Evolutionary conservation across 2,329 filamentous ascomycete species (phyloP), one percentile per base, ranked within the genome.

Genomic region (Colletotrichum spinosum): DNA sequence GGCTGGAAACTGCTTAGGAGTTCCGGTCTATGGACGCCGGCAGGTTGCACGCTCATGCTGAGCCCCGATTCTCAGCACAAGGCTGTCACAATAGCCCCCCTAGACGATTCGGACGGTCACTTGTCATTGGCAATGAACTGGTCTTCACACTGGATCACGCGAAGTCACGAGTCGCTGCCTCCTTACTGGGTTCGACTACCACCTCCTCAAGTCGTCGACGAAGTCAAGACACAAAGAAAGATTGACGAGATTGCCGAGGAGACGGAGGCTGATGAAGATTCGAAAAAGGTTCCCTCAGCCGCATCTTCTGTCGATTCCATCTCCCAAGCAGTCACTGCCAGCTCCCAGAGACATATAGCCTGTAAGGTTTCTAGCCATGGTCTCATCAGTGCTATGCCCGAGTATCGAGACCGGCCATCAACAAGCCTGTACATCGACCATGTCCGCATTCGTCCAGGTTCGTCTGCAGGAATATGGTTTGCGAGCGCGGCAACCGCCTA

Each of bases 101-200:
- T 87, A 8, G 84, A 89, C 64, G 86, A 89, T 68, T 87, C 86
- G 0, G 87, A 90, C 68, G 87, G 87, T 0, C 80, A 88, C 69
- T 73, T 90, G 12, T 88, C 86, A 5, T 74, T 90, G 39, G 80
- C 83, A 1, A 82, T 88, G 0, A 75, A 78, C n/a, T 90, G 87
- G 87, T 80, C 82, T 8, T 78, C 79, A 13, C 75, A 79, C 9
- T 88, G 86, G 85, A 86, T 82, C 2, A 81, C 79, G 8, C 79
- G 87, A 50, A 81, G 84, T 67, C 79, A 80, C 17, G 77, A 76
- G 0, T 83, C 85, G 39, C 71, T 89, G 6, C 87, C 88, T 2
- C 87, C 87, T 0, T 88, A 88, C 69, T 90, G 87, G 87, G 80
- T 86, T 33, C 74, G 78, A 8, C 72, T 87, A 15, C 80, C 80